Evolutionary conservation across 116 monocot genomes (phyloP), one percentile per base, ranked within the genome.

Genomic region (Cymodocea nodosa): DNA sequence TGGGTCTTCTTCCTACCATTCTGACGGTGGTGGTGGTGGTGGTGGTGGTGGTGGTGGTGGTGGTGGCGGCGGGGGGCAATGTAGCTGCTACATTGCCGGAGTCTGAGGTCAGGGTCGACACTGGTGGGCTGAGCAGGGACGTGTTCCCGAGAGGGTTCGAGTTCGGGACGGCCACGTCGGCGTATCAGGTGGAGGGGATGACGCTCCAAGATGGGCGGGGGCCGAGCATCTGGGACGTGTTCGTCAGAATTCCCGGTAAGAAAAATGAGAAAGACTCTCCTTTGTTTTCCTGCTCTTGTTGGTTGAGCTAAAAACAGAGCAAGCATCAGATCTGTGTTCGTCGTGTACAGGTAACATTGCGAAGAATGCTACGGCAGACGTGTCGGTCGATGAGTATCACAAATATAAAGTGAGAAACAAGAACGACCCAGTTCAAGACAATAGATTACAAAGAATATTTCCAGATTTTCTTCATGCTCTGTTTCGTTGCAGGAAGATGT

Each of bases 131-230:
- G 36, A 81, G 71, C 71, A 76, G 87, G 35, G 50, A 12, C 1
- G 63, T 24, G 51, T 87, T 87, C 66, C 87, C 87, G 35, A 19
- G 69, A 39, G 87, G 79, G 24, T 87, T 84, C 74, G 79, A 72
- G 51, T 84, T 87, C 71, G 87, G 87, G 13, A 87, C 84, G 59
- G 87, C 87, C 34, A 79, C 87, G 63, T 87, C 87, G 71, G 87
- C 87, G 23, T 87, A 84, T 71, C 87, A 87, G 68, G 87, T 87
- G 30, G 87, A 87, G 64, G 87, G 87, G 16, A 87, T 84, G 81
- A 78, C 87, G 0, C 50, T 30, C 52, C 74, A 77, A 67, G 84
- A 74, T 24, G 87, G 87, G 37, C 73, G 87, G 4, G 87, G 87
- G 19, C 81, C 84, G 12, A 74, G 78, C 74, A 87, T 87, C 59